phyloP scores from a whole-genome alignment of 2,329 filamentous ascomycete species.

The Biscogniauxia mediterranea region DNA sequence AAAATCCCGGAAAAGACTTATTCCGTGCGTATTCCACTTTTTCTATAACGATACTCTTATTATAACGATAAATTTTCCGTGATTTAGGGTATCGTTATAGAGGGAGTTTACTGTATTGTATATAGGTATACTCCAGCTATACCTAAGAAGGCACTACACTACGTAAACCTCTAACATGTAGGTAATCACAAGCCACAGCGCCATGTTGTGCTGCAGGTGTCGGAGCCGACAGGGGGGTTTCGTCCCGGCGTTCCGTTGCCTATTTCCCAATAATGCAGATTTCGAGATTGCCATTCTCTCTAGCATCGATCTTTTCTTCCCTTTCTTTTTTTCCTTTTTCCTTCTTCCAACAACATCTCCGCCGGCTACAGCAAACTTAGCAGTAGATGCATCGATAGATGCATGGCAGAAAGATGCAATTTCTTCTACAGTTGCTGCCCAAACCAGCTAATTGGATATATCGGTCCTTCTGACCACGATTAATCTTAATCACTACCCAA shows the following conservation, averaged over 20 bases:
- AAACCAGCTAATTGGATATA: background rate
- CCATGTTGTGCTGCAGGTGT: background rate
- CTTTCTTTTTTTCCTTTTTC: too few species aligned
- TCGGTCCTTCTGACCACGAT: background rate
- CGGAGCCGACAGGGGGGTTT: background rate
- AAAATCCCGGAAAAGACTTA: too few species aligned
- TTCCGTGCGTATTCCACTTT: too few species aligned
- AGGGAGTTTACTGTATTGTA: too few species aligned
- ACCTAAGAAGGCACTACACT: too few species aligned
- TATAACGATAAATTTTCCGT: too few species aligned
- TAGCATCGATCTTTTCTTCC: background rate
- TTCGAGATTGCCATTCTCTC: background rate
- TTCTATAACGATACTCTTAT: too few species aligned
- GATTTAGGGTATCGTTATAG: too few species aligned
- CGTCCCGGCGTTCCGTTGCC: background rate
- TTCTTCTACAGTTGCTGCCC: background rate
- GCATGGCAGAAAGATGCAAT: background rate
- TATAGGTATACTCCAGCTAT: too few species aligned
- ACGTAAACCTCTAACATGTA: too few species aligned
- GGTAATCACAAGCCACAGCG: background rate
- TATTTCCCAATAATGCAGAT: background rate
- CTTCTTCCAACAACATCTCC: background rate
- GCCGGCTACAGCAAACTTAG: background rate
- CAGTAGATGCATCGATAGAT: background rate
- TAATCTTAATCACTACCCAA: background rate